Evolutionary conservation across 2,329 filamentous ascomycete species (phyloP).

Genomic region (Tetracladium maxilliforme): DNA sequence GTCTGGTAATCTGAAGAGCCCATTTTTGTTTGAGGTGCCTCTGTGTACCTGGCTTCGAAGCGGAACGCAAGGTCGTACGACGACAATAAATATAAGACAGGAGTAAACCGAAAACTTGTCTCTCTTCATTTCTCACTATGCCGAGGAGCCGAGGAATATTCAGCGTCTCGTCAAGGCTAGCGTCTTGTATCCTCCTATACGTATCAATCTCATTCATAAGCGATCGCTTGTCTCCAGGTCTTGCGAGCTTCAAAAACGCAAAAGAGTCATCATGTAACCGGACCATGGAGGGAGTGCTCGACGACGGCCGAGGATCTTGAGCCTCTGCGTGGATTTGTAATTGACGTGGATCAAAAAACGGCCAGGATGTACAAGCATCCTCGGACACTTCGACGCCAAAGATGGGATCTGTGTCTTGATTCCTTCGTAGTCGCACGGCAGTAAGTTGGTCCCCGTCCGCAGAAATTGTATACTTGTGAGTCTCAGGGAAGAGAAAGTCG

Average conservation of each 20-base stretch:
- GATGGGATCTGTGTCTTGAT: no score
- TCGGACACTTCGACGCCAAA: constrained; percentile 4
- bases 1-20: constrained; percentile 6
- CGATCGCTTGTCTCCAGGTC: constrained; percentile 2
- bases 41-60: constrained; percentile 5
- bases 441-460: constrained; percentile 4
- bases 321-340: constrained; percentile 5
- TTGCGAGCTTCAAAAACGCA: constrained; percentile 7
- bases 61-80: constrained; percentile 7
- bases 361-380: no score
- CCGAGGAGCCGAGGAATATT: constrained; percentile 6
- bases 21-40: constrained; percentile 7
- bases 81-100: constrained; percentile 8
- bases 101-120: constrained; percentile 6
- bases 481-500: constrained; percentile 6
- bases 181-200: constrained; percentile 5
- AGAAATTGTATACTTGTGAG: constrained; percentile 5
- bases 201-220: no score
- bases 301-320: no score
- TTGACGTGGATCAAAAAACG: constrained; percentile 4
- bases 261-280: constrained; percentile 4
- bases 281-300: constrained; percentile 5
- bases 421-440: no score
- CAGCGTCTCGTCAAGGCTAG: constrained; percentile 5
- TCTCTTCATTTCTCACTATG: constrained; percentile 6